These are phyloP conservation scores for Sphaerostilbella broomeana DNA, from an alignment of 2,329 filamentous ascomycete species.

Conservation along the genomic window DNA sequence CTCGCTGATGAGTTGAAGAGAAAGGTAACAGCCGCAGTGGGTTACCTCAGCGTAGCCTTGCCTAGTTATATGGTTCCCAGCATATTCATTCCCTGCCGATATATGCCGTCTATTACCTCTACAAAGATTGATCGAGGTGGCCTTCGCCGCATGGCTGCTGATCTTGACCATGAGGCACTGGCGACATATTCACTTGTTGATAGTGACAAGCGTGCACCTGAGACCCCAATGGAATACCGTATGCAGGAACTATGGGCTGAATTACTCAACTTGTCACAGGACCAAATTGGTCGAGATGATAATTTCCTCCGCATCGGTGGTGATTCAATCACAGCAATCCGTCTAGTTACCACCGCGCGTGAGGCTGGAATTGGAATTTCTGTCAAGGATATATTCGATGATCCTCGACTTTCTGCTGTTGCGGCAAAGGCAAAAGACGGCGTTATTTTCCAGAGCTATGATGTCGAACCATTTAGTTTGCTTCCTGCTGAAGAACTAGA, in stretches of 20 bases:
- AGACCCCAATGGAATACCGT: slow-evolving; percentile 13
- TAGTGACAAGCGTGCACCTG: slow-evolving; percentile 3
- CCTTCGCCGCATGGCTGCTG: slow-evolving; percentile 1
- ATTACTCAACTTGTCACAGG: slow-evolving; percentile 7
- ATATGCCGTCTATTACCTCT: slow-evolving; percentile 26
- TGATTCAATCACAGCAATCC: slow-evolving; percentile 14
- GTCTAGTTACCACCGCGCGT: slow-evolving; percentile 13
- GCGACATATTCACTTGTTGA: slow-evolving; percentile 1
- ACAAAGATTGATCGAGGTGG: slow-evolving; percentile 10
- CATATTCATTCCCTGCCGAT: slow-evolving; percentile 32
- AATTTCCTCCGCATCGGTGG: slow-evolving; percentile 16
- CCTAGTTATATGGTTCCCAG: slow-evolving; percentile 37
- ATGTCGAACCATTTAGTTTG: not conserved
- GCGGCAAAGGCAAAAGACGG: slow-evolving; percentile 2
- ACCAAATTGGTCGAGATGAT: slow-evolving; percentile 14
- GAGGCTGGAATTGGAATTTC: slow-evolving; percentile 10
- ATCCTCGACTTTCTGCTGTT: slow-evolving; percentile 14
- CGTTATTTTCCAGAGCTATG: slow-evolving; percentile 2
- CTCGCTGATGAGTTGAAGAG: slow-evolving; percentile 1
- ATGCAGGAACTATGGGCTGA: slow-evolving; percentile 17
- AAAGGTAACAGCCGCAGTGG: slow-evolving; percentile 2
- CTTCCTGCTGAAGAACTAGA: slow-evolving; percentile 3
- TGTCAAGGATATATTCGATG: slow-evolving; percentile 10
- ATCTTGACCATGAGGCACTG: not conserved
- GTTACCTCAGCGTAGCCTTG: slow-evolving; percentile 3